Evolutionary conservation across 2,329 filamentous ascomycete species (phyloP), one percentile per base, ranked within the genome.

Genomic region (Daldinia sp.): DNA sequence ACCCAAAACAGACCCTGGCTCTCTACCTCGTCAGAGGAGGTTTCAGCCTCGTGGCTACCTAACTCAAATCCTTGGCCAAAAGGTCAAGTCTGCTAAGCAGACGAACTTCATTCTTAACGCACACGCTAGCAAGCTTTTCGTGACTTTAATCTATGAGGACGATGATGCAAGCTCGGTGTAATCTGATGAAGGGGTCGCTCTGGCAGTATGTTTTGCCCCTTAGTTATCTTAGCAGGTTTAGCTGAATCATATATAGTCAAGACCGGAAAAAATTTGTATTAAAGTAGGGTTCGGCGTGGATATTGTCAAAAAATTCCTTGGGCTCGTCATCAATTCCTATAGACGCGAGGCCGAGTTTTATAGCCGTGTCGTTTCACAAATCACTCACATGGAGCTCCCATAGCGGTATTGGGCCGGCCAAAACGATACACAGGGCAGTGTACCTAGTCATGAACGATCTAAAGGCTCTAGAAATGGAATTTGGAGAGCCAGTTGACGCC

Each of bases 271-370:
- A 10, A 13, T 68, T 17, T 67, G 67, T 27, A 43, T 67, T 43
- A 68, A 65, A 45, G 67, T 61, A n/a, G 53, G 64, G 4, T 66
- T 68, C 19, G 57, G 64, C 47, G 58, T 63, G 5, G n/a, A n/a
- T n/a, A n/a, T n/a, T n/a, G n/a, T n/a, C n/a, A n/a, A n/a, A n/a
- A n/a, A n/a, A n/a, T n/a, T n/a, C n/a, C n/a, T n/a, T n/a, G n/a
- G n/a, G n/a, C n/a, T n/a, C n/a, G n/a, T n/a, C n/a, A n/a, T n/a
- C n/a, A n/a, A n/a, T n/a, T n/a, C n/a, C n/a, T 68, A 68, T 34
- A 57, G 48, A 4, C 56, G 54, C 1, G 66, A 67, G 25, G 52
- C 57, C 43, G 52, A 63, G 3, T 68, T 67, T 61, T 65, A 53
- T 50, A 41, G 49, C 30, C 4, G 49, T 4, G 35, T 68, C 32